Evolutionary conservation across 306 rosid species (phyloP).

Genomic region (Quercus ilex): DNA sequence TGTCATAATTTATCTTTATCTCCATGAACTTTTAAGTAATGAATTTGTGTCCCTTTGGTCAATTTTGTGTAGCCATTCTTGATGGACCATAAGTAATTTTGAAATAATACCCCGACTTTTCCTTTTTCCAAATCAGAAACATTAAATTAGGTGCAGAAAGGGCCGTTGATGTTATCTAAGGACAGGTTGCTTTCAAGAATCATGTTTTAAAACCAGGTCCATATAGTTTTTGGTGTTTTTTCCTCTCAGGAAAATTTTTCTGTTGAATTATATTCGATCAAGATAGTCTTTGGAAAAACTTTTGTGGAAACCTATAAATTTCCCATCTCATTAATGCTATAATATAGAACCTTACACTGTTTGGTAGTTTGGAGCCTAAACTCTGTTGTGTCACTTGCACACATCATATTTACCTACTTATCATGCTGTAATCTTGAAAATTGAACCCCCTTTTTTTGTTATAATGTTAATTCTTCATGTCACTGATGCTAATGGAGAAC

Average conservation of each 20-base stretch:
- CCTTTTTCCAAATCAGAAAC: not conserved
- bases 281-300: not conserved
- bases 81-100: not conserved
- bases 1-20: not conserved
- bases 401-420: not conserved
- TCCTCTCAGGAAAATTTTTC: not conserved
- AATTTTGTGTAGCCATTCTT: not conserved
- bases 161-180: not conserved
- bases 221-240: not conserved
- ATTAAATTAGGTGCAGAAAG: not conserved
- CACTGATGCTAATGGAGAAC: conserved; percentile 1
- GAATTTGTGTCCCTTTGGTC: not conserved
- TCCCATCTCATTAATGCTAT: not conserved
- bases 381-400: not conserved
- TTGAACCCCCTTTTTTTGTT: not conserved
- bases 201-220: not conserved
- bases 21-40: not conserved
- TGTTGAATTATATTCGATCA: not conserved
- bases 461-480: not conserved
- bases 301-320: not conserved
- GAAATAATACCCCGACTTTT: not conserved
- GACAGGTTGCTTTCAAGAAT: not conserved
- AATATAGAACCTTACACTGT: not conserved
- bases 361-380: not conserved
- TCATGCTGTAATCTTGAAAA: not conserved